Conservation (phyloP, 2,329 filamentous ascomycete genomes). For the Fusarium tjaetaba region DNA sequence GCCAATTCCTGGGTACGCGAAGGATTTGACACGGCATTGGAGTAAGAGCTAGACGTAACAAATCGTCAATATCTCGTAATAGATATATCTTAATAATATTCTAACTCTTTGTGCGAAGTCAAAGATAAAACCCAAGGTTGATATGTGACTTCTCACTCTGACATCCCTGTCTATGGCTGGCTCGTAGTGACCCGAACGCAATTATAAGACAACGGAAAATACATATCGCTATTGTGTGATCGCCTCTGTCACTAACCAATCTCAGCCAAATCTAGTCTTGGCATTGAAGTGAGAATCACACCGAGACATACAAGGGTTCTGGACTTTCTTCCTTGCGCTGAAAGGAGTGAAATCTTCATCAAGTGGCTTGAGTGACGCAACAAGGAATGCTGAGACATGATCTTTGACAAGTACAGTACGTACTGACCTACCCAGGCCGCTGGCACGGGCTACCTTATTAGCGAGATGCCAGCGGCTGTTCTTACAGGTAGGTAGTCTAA, state of each 20-base stretch:
- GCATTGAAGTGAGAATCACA: background rate
- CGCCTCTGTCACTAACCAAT: background rate
- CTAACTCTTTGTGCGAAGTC: background rate
- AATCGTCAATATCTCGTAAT: background rate
- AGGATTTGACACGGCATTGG: background rate
- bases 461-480: background rate
- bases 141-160: constrained; percentile 1
- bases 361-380: constrained; percentile 12
- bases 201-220: constrained; percentile 12
- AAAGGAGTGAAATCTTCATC: constrained; percentile 8
- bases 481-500: background rate
- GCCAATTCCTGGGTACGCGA: background rate
- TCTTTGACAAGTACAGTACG: background rate
- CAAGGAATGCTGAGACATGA: background rate
- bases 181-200: background rate
- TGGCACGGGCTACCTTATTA: background rate
- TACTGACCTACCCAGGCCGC: background rate
- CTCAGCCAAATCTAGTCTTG: constrained; percentile 2
- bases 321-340: constrained; percentile 1
- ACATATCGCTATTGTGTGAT: constrained; percentile 6
- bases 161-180: background rate
- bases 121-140: background rate
- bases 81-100: constrained; percentile 7
- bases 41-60: background rate
- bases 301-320: constrained; percentile 21